These are phyloP conservation scores for Globisporangium radiosum DNA, from an alignment of 352 stramenopile genomes.

Conservation along the genomic window DNA sequence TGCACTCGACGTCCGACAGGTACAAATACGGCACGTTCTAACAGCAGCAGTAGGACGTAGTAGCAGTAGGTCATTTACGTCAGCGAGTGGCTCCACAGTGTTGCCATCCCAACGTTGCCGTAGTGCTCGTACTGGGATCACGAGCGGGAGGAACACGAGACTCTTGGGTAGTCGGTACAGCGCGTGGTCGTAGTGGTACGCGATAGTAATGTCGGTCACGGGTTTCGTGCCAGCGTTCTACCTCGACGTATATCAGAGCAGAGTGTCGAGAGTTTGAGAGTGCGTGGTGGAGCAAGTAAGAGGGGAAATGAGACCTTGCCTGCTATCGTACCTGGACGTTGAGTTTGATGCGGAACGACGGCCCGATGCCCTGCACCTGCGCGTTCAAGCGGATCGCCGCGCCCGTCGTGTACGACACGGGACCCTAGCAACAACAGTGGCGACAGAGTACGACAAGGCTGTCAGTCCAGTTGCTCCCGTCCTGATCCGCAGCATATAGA, in stretches of 20 bases:
- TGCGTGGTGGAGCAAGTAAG: neutral
- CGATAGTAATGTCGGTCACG: slow-evolving; percentile 55
- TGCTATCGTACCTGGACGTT: slow-evolving; percentile 46
- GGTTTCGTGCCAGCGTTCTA: slow-evolving; percentile 66
- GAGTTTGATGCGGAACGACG: slow-evolving; percentile 78
- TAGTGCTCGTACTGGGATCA: slow-evolving; percentile 45
- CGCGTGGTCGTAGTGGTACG: slow-evolving; percentile 75
- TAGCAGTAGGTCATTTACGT: too few species aligned
- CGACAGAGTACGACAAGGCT: neutral
- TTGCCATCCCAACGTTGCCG: too few species aligned
- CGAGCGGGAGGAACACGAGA: slow-evolving; percentile 53
- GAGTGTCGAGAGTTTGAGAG: neutral
- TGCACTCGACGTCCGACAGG: slow-evolving; percentile 57
- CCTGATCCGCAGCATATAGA: too few species aligned
- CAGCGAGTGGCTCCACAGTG: too few species aligned
- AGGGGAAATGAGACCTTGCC: neutral
- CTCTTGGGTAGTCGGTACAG: slow-evolving; percentile 67
- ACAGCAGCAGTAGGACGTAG: neutral
- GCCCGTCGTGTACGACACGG: slow-evolving; percentile 64
- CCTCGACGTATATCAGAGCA: neutral
- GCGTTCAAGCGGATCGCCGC: slow-evolving; percentile 75
- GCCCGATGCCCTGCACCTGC: slow-evolving; percentile 76
- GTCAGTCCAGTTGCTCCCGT: neutral
- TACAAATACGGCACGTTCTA: slow-evolving; percentile 76
- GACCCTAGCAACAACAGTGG: slow-evolving; percentile 24